phyloP scores from a whole-genome alignment of 768 basidiomycete genomes.

The Naganishia antarctica region DNA sequence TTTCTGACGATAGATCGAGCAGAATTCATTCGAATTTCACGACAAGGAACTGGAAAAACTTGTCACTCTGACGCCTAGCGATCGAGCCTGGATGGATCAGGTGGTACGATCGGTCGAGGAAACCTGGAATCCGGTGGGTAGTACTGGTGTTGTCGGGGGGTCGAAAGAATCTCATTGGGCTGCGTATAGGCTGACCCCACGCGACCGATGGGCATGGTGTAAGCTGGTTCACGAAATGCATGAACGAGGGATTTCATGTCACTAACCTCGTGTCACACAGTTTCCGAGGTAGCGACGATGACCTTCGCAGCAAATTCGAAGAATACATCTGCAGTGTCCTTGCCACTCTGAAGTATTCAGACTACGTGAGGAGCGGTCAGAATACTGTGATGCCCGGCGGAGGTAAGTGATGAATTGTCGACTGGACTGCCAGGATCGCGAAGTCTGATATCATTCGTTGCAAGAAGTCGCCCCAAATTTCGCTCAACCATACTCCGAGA shows the following conservation, averaged over 20 bases:
- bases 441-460: background rate
- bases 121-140: conserved; percentile 39
- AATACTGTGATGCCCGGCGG: conserved; percentile 49
- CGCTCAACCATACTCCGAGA: conserved; percentile 70
- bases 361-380: conserved; percentile 68
- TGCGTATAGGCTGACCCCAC: conserved; percentile 56
- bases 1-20: conserved; percentile 64
- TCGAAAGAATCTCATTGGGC: background rate
- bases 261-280: conserved; percentile 51
- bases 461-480: conserved; percentile 29
- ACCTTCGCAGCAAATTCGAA: conserved; percentile 84
- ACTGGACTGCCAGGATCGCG: background rate
- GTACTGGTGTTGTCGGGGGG: background rate
- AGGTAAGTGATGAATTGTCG: conserved; percentile 29
- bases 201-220: conserved; percentile 62
- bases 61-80: conserved; percentile 78
- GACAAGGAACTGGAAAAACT: conserved; percentile 73
- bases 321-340: conserved; percentile 88
- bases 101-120: conserved; percentile 49
- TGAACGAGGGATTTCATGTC: background rate
- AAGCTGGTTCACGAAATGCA: conserved; percentile 41
- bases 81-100: conserved; percentile 97
- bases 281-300: conserved; percentile 95
- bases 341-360: conserved; percentile 80
- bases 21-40: conserved; percentile 76